A percentile compares a stretch with the other conserved stretches of the same genome.
Evolutionary conservation across 305 asterid species (phyloP).

Genomic region (Solanum hybrid): DNA sequence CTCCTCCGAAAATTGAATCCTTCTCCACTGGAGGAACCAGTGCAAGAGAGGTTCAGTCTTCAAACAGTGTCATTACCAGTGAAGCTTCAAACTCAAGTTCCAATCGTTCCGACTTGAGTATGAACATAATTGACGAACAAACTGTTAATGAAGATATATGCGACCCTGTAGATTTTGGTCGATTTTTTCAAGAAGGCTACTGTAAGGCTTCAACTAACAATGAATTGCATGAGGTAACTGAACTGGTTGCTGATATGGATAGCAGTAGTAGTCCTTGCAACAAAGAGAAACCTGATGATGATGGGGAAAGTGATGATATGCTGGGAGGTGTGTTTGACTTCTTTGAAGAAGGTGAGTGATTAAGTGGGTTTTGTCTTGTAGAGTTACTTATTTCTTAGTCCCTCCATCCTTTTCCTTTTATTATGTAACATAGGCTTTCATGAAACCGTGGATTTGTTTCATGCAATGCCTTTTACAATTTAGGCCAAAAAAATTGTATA

Average conservation of each 20-base stretch:
- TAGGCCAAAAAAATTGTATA: background rate
- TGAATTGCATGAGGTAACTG: slow-evolving; percentile 16
- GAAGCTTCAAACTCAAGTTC: slow-evolving; percentile 31
- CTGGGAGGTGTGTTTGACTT: slow-evolving; percentile 41
- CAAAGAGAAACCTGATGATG: slow-evolving; percentile 26
- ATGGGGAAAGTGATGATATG: slow-evolving; percentile 31
- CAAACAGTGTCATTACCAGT: slow-evolving; percentile 19
- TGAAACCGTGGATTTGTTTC: background rate
- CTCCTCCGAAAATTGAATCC: slow-evolving; percentile 16
- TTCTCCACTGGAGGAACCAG: slow-evolving; percentile 10
- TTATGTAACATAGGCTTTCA: background rate
- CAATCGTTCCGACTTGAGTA: slow-evolving; percentile 23
- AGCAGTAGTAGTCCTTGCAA: slow-evolving; percentile 16
- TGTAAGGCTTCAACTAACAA: slow-evolving; percentile 29
- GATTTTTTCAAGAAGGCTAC: slow-evolving; percentile 33
- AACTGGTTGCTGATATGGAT: slow-evolving; percentile 20
- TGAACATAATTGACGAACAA: slow-evolving; percentile 27
- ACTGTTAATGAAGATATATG: slow-evolving; percentile 32
- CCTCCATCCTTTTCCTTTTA: background rate
- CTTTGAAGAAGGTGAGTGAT: slow-evolving; percentile 34
- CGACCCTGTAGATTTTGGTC: slow-evolving; percentile 29
- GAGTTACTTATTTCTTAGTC: background rate
- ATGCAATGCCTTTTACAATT: background rate
- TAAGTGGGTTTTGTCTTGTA: background rate
- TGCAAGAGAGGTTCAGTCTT: slow-evolving; percentile 14